Conservation (phyloP, 1,284 basidiomycete genomes). For the Cutaneotrichosporon mucoides region DNA sequence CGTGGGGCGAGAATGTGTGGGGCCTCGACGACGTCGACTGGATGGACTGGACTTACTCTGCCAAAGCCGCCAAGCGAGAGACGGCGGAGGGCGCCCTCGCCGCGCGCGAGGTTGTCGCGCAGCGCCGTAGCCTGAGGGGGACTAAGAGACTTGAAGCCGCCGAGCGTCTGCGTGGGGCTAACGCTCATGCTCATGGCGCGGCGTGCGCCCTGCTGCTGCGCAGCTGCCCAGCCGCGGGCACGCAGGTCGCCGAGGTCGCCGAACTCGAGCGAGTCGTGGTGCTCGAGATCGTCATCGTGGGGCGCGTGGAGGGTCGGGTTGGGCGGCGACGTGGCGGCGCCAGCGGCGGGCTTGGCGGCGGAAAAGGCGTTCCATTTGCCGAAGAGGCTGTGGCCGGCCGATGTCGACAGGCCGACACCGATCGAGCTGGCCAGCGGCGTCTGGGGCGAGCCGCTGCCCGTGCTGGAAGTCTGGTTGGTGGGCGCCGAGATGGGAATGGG, state of each 20-base stretch:
- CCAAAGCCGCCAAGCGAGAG: constrained; percentile 32
- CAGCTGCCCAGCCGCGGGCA: constrained; percentile 27
- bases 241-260: constrained; percentile 36
- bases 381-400: constrained; percentile 10
- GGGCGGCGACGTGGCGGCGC: not conserved
- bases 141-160: constrained; percentile 5
- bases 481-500: constrained; percentile 15
- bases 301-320: no score
- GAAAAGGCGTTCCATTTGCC: constrained; percentile 18
- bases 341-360: not conserved
- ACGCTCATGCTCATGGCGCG: constrained; percentile 34
- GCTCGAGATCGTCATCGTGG: constrained; percentile 18
- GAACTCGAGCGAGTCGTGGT: constrained; percentile 39
- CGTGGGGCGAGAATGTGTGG: not conserved
- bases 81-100: constrained; percentile 40
- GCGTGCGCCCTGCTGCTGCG: constrained; percentile 20
- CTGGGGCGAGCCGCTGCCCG: constrained; percentile 28
- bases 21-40: not conserved
- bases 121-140: constrained; percentile 21
- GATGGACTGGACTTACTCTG: constrained; percentile 24
- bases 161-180: constrained; percentile 9
- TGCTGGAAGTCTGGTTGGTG: not conserved
- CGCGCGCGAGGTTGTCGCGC: constrained; percentile 40
- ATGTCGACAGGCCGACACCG: not conserved
- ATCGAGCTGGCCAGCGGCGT: constrained; percentile 24